Base-by-base conservation (phyloP, 306 rosid species). In the Rosa rugosa region DNA sequence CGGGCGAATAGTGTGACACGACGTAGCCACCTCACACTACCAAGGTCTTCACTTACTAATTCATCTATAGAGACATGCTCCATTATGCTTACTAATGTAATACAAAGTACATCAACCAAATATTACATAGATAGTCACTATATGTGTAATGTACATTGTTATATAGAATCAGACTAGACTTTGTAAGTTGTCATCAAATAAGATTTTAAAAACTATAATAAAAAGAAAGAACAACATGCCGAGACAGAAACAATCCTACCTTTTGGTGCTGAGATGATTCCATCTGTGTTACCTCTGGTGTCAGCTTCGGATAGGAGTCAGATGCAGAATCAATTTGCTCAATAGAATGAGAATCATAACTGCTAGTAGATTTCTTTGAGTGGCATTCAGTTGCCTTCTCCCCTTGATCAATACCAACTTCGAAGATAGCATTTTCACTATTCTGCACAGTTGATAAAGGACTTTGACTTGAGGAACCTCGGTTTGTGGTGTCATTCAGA, bases 271-370 rank as follows among this genome's bases (percentile, higher is more conserved):
- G 80, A 6, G 91, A 80, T 60, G 88, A 84, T 75, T 77, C 91
- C 2, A 87, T 77, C 40, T 77, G 76, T 34, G 78, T 76, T 53
- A 80, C 77, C 13, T 89, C 97, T 6, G 82, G 75, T 34, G 80
- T 53, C 8, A 73, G 83, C 69, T 88, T 85, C 6, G 49, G 90
- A 56, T 83, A 81, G 38, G 92, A 87, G 77, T 88, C 97, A 12
- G 87, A 82, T 4, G 90, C 82, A 16, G 90, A 89, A 79, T 89
- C 97, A 41, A 84, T 86, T 86, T 88, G 97, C 76, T 88, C 97
- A 57, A 73, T 34, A 50, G 94, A 92, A 83, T 86, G 88, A 73
- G 97, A 94, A 75, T 79, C 92, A 64, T 86, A 65, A 74, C 97
- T 91, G 84, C 90, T 84, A 57, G 86, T 82, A 51, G 84, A 81